A percentile compares a stretch with the other conserved stretches of the same genome.
Evolutionary conservation across 805 yeast genomes (phyloP).

Genomic region (Candida alai): DNA sequence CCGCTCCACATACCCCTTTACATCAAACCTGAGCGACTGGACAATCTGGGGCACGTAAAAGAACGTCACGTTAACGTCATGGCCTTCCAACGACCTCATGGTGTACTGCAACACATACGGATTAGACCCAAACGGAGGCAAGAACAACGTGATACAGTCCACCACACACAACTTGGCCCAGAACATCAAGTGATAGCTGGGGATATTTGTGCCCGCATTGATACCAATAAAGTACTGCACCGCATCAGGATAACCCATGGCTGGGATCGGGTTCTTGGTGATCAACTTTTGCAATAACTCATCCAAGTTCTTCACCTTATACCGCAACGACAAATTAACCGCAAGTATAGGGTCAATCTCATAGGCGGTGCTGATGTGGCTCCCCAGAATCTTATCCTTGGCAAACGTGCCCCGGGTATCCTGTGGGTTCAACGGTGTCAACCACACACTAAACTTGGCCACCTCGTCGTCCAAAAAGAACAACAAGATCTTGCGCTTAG

Average conservation of each 20-base stretch:
- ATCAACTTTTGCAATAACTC: slow-evolving; percentile 45
- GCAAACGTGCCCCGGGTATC: slow-evolving; percentile 33
- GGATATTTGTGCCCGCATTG: slow-evolving; percentile 33
- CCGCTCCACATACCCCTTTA: slow-evolving; percentile 78
- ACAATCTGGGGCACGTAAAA: slow-evolving; percentile 98
- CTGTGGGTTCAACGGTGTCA: slow-evolving; percentile 52
- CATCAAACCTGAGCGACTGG: slow-evolving; percentile 82
- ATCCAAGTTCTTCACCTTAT: slow-evolving; percentile 39
- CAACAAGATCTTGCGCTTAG: slow-evolving; percentile 52
- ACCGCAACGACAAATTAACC: slow-evolving; percentile 60
- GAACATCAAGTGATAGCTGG: slow-evolving; percentile 45
- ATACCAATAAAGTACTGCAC: slow-evolving; percentile 49
- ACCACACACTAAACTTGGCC: slow-evolving; percentile 70
- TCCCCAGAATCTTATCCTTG: slow-evolving; percentile 30
- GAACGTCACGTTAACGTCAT: slow-evolving; percentile 83
- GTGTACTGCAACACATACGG: slow-evolving; percentile 78
- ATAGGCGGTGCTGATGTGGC: slow-evolving; percentile 56
- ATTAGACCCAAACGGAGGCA: slow-evolving; percentile 66
- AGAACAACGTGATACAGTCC: slow-evolving; percentile 77
- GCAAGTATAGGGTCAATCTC: slow-evolving; percentile 69
- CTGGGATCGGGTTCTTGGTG: slow-evolving; percentile 52
- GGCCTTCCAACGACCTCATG: slow-evolving; percentile 83
- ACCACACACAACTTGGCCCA: slow-evolving; percentile 82
- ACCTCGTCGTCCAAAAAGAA: slow-evolving; percentile 76
- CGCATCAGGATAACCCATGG: slow-evolving; percentile 54